Evolutionary conservation across 2,329 filamentous ascomycete genomes (phyloP), one percentile per base, ranked within the genome.

Genomic region (Aspergillus texensis): DNA sequence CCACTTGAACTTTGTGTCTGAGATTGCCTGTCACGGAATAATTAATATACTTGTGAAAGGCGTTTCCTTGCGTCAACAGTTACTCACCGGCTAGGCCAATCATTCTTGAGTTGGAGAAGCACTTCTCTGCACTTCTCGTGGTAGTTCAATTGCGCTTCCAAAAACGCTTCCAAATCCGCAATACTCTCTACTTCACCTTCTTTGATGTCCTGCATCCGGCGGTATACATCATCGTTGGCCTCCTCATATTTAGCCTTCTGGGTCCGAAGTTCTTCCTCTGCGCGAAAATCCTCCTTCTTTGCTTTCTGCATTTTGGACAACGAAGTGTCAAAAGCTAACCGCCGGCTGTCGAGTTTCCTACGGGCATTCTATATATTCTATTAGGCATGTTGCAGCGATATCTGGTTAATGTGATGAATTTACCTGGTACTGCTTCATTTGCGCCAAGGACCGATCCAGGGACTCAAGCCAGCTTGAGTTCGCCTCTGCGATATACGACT

Each of bases 371-470:
- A 65, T 63, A 63, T 6, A 65, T 73, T 64, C 46, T 30, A 28
- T 63, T 55, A 68, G 62, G 43, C 56, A 30, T 16, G 19, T n/a
- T 30, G 28, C 16, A 8, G 14, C 6, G 4, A 21, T 30, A 53
- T 19, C 16, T 32, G 6, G 32, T 11, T 32, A 28, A 19, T 32
- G 16, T 34, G 21, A 9, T 11, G 34, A 24, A 76, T 85, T 60
- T 84, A 94, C 91, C 85, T 97, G 93, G 72, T 97, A 98, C 75
- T 98, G 95, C 78, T 96, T 97, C 92, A 98, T 94, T 85, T 97
- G 95, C 41, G 92, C 89, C 58, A 97, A 80, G 30, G 91, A 96
- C 68, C 93, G 85, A 77, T 98, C 94, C 26, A 97, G 83, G n/a
- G 91, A 93, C 77, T 97, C 93, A 62, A 96, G 84, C 94, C 94